Base-by-base conservation (phyloP, 345 rosid genomes). In the thale cress (Arabidopsis thaliana) region DNA sequence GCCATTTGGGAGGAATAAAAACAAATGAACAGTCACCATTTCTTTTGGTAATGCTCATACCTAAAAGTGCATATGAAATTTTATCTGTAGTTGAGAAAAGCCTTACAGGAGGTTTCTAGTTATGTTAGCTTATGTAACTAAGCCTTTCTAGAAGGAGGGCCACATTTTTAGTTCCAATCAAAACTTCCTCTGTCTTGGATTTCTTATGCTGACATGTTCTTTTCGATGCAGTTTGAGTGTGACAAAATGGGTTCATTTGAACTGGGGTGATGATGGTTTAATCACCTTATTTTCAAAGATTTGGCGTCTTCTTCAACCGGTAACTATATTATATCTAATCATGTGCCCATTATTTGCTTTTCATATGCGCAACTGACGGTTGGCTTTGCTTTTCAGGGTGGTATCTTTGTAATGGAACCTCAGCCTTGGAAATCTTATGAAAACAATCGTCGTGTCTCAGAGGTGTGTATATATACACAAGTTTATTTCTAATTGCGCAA, bases 371-470 rank as follows among this genome's bases (percentile, higher is more conserved):
- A n/a, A 52, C 16, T 78, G 67, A 74, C 50, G 24, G 5, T 67
- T 13, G 53, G 56, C 28, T 50, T 65, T 50, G 34, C 28, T 58
- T 78, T 62, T 65, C 85, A 95, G 98, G 99, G 99, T 80, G 99
- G 99, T 62, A 75, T 85, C 53, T 82, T 95, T 41, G 77, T 95
- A 28, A 69, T 95, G 90, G 98, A 95, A 83, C 97, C 98, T 81
- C 99, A 95, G 80, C 96, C 99, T 45, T 95, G 97, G 99, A 78
- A 80, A 61, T 95, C 99, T 61, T 95, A 95, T 83, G 91, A 85
- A 83, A 87, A 81, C 60, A 95, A 92, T 34, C 96, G 82, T 11
- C 84, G 70, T 45, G 98, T 84, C 46, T 87, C 99, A 2, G 88
- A 92, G 97, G 99, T 92, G 74, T 7, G 79, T 65, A 20, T 20